A percentile compares a stretch with the other conserved stretches of the same genome.
Evolutionary conservation across 2,329 filamentous ascomycete species (phyloP).

Genomic region (Fusarium austroafricanum): DNA sequence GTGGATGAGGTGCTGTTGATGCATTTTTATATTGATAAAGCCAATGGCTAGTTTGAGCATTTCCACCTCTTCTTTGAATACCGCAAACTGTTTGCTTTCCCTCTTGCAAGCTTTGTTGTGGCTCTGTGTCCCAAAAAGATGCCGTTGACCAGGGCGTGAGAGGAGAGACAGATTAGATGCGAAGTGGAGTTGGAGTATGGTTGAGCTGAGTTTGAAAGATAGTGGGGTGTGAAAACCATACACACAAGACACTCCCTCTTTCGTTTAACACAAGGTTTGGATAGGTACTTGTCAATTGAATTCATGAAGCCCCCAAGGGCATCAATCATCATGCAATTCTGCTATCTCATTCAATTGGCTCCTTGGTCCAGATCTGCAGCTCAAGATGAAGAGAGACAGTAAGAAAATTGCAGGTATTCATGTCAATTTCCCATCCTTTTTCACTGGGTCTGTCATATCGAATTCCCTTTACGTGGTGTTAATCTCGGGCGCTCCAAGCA

Average conservation of each 20-base stretch:
- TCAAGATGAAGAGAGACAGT: slow-evolving; percentile 27
- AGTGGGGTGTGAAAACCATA: slow-evolving; percentile 19
- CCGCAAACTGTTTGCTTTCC: neutral
- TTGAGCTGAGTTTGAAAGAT: slow-evolving; percentile 14
- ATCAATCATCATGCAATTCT: neutral
- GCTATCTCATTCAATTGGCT: neutral
- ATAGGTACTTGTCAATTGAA: neutral
- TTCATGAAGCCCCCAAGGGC: neutral
- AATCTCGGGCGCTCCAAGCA: neutral
- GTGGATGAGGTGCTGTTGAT: neutral
- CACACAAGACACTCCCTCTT: neutral
- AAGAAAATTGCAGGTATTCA: slow-evolving; percentile 16
- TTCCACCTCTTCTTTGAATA: neutral
- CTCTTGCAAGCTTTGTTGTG: neutral
- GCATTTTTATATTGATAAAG: neutral
- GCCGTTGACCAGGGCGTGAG: slow-evolving; percentile 23
- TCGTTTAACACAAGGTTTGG: slow-evolving; percentile 9
- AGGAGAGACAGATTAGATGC: slow-evolving; percentile 27
- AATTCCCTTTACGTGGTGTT: slow-evolving; percentile 11
- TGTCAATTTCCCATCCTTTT: slow-evolving; percentile 22
- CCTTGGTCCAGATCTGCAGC: slow-evolving; percentile 18
- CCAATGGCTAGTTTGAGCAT: slow-evolving; percentile 12
- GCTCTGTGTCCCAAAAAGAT: neutral
- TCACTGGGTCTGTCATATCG: slow-evolving; percentile 26
- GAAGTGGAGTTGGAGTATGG: slow-evolving; percentile 7